phyloP scores from a whole-genome alignment of 1,284 basidiomycete species.

The Ustilago curta region DNA sequence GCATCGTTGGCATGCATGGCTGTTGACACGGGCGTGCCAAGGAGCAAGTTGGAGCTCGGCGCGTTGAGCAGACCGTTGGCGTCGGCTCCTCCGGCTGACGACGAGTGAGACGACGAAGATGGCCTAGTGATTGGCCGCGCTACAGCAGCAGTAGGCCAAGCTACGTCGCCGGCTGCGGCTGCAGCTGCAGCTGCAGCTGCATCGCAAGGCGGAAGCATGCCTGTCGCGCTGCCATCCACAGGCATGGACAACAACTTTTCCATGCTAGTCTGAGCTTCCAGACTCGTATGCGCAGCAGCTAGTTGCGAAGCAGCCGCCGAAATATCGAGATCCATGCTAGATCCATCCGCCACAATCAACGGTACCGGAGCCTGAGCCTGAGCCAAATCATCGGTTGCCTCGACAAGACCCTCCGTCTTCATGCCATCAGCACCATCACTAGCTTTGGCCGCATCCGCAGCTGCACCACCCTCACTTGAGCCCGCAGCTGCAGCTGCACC shows the following conservation, averaged over 20 bases:
- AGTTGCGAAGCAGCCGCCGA: constrained; percentile 24
- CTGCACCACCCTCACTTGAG: background rate
- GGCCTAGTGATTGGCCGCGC: constrained; percentile 4
- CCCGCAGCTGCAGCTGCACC: background rate
- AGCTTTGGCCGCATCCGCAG: background rate
- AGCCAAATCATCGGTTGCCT: constrained; percentile 1
- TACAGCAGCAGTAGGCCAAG: constrained; percentile 18
- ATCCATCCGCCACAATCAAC: constrained; percentile 25
- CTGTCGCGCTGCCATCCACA: constrained; percentile 16
- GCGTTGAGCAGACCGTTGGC: constrained; percentile 13
- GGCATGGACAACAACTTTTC: constrained; percentile 41
- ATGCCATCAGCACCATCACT: background rate
- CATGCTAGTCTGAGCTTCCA: constrained; percentile 31
- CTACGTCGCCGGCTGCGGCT: constrained; percentile 3
- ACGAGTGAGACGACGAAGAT: constrained; percentile 14
- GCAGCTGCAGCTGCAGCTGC: constrained; percentile 11
- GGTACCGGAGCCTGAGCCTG: constrained; percentile 13
- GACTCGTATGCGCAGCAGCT: constrained; percentile 10
- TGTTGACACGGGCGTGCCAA: constrained; percentile 20
- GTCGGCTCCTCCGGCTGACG: constrained; percentile 13
- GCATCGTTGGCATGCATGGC: constrained; percentile 5
- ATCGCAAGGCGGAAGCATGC: constrained; percentile 25
- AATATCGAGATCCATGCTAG: constrained; percentile 29
- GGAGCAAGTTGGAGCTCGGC: constrained; percentile 23
- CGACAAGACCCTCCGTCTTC: constrained; percentile 24